Base-by-base conservation (phyloP, 371 early-diverging fungal species). In the Mortierella sp. region DNA sequence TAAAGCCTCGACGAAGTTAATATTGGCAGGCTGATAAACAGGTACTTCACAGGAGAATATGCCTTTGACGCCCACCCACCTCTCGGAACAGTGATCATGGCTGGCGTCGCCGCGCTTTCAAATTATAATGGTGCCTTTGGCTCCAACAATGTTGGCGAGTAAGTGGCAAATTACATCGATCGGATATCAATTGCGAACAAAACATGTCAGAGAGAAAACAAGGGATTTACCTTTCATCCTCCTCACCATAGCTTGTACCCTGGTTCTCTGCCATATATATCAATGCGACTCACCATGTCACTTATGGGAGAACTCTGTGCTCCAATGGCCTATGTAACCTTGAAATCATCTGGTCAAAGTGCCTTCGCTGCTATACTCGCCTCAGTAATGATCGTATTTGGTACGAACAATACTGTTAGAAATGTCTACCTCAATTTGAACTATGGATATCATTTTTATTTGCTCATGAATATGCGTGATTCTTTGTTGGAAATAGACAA, bases 11-110 rank as follows among this genome's bases (percentile, higher is more conserved):
- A 68, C 28, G 77, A 72, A 22, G 77, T 64, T 1, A 51, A 77
- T 39, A 30, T 68, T 10, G 77, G 72, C 37, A 68, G 67, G 37
- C 14, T 45, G 20, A 47, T 77, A 35, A 72, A 77, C 40, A 62
- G 68, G 24, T 99, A 99, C 84, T 79, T 99, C 54, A 94, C 96
- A 62, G 88, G 90, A 55, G 93, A 93, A 58, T 99, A 99, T 84
- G 94, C 97, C 83, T 98, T 97, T 84, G 99, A 99, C 85, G 98
- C 98, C 2, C 99, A 99, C 86, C 99, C 99, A 60, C 99, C 99
- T 0, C 90, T 99, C 47, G 99, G 99, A 45, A 99, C 99, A 84
- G 94, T 99, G 89, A 85, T 99, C 26, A 92, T 97, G 26, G 99
- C 96, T 1, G 68, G 69, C 18, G 35, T 63, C 37, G 61, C 51